Percentiles rank a stretch among this genome's conserved stretches.
phyloP scores from a whole-genome alignment of 1,139 yeast genomes.

The Lodderomyces orthopsilosis region DNA sequence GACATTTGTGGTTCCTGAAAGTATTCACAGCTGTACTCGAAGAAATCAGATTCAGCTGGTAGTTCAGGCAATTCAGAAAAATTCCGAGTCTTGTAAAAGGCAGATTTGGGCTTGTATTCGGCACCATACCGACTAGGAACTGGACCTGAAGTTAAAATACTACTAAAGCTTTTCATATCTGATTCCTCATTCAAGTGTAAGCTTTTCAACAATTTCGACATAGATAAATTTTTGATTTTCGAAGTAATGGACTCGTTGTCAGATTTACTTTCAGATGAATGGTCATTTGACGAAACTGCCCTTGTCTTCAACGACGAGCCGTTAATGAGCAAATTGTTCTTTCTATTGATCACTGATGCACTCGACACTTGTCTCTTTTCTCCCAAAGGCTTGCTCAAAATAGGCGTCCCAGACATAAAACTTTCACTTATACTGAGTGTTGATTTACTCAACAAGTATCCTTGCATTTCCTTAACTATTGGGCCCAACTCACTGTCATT shows the following conservation, averaged over 20 bases:
- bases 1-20: conserved; percentile 97
- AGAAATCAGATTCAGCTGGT: conserved; percentile 71
- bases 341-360: conserved; percentile 27
- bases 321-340: conserved; percentile 28
- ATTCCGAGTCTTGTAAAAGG: conserved; percentile 46
- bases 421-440: conserved; percentile 41
- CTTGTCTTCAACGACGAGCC: conserved; percentile 27
- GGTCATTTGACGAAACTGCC: conserved; percentile 28
- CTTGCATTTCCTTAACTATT: conserved; percentile 64
- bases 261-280: conserved; percentile 14
- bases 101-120: conserved; percentile 51
- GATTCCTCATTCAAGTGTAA: conserved; percentile 44
- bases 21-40: conserved; percentile 86
- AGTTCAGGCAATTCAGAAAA: conserved; percentile 40
- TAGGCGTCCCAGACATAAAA: conserved; percentile 35
- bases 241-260: conserved; percentile 38
- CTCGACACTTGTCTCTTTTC: conserved; percentile 34
- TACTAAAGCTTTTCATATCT: conserved; percentile 36
- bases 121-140: conserved; percentile 47
- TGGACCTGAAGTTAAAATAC: conserved; percentile 41
- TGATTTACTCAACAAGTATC: conserved; percentile 54
- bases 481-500: conserved; percentile 67
- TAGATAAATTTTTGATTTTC: conserved; percentile 37
- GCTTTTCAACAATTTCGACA: conserved; percentile 43
- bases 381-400: conserved; percentile 25